Conservation (phyloP, 176 grass and related monocot genomes). For the Cenchrus purpureus region DNA sequence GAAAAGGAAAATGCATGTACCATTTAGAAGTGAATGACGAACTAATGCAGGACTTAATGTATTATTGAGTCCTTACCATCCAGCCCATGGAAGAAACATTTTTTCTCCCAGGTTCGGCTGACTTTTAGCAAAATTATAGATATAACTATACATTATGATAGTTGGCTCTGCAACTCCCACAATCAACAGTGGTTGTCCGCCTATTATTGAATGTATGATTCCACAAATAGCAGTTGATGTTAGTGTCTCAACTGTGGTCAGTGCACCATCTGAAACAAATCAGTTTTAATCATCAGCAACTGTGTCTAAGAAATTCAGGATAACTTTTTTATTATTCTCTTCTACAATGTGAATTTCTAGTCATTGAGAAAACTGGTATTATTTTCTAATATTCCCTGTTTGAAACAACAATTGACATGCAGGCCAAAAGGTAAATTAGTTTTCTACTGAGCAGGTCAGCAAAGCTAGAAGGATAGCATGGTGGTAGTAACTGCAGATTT, state of each 20-base stretch:
- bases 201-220: slow-evolving; percentile 75
- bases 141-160: slow-evolving; percentile 81
- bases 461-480: not conserved
- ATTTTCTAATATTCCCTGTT: not conserved
- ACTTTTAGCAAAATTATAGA: slow-evolving; percentile 78
- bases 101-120: slow-evolving; percentile 55
- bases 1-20: slow-evolving; percentile 33
- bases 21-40: slow-evolving; percentile 19
- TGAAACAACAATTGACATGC: slow-evolving; percentile 2
- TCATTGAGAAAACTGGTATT: not conserved
- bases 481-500: not conserved
- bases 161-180: slow-evolving; percentile 91
- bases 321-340: not conserved
- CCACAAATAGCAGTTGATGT: slow-evolving; percentile 82
- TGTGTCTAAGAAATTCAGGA: not conserved
- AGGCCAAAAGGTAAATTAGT: slow-evolving; percentile 1
- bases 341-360: not conserved
- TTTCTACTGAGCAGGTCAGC: not conserved
- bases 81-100: slow-evolving; percentile 80
- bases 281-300: slow-evolving; percentile 17
- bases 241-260: slow-evolving; percentile 82
- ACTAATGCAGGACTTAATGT: slow-evolving; percentile 1
- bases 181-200: slow-evolving; percentile 77
- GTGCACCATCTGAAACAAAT: slow-evolving; percentile 63
- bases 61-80: slow-evolving; percentile 59